phyloP scores from a whole-genome alignment of 2,329 filamentous ascomycete genomes.

The Arthroderma uncinatum region DNA sequence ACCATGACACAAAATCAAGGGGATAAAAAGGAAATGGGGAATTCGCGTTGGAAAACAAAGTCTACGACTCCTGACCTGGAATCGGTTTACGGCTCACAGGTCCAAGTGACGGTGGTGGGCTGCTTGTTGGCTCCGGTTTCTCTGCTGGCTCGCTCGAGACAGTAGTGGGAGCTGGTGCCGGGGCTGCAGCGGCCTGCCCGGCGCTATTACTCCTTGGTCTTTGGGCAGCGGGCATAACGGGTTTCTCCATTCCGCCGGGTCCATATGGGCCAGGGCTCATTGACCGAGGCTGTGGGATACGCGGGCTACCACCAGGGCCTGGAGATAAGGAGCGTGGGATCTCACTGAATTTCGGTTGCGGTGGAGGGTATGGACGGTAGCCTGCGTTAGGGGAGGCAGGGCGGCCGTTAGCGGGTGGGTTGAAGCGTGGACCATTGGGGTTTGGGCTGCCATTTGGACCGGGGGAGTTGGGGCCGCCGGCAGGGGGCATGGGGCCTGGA shows the following conservation, averaged over 20 bases:
- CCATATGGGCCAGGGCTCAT: slow-evolving; percentile 39
- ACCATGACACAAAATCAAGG: neutral
- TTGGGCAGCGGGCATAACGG: slow-evolving; percentile 29
- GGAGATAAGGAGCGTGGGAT: slow-evolving; percentile 22
- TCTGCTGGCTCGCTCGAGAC: neutral
- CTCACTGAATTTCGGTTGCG: slow-evolving; percentile 14
- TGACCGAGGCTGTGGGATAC: slow-evolving; percentile 31
- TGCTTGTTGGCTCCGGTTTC: slow-evolving; percentile 7
- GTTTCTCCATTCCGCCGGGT: slow-evolving; percentile 31
- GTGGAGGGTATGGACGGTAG: slow-evolving; percentile 22
- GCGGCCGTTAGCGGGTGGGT: slow-evolving; percentile 24
- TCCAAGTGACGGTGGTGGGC: slow-evolving; percentile 29
- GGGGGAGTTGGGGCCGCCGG: slow-evolving; percentile 18
- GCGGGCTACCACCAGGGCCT: slow-evolving; percentile 22
- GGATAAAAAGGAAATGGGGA: neutral
- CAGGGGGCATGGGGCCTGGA: slow-evolving; percentile 24
- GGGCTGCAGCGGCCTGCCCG: slow-evolving; percentile 19
- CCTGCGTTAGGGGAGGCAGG: slow-evolving; percentile 24
- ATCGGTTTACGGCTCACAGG: slow-evolving; percentile 47
- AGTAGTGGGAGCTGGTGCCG: neutral
- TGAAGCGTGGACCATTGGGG: slow-evolving; percentile 19
- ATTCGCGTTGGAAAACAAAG: slow-evolving; percentile 15
- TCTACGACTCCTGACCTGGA: slow-evolving; percentile 37
- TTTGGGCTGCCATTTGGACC: slow-evolving; percentile 15
- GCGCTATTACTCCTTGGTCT: slow-evolving; percentile 37